Evolutionary conservation across 2,329 filamentous ascomycete genomes (phyloP), one percentile per base, ranked within the genome.

Genomic region (Alternaria rosae): DNA sequence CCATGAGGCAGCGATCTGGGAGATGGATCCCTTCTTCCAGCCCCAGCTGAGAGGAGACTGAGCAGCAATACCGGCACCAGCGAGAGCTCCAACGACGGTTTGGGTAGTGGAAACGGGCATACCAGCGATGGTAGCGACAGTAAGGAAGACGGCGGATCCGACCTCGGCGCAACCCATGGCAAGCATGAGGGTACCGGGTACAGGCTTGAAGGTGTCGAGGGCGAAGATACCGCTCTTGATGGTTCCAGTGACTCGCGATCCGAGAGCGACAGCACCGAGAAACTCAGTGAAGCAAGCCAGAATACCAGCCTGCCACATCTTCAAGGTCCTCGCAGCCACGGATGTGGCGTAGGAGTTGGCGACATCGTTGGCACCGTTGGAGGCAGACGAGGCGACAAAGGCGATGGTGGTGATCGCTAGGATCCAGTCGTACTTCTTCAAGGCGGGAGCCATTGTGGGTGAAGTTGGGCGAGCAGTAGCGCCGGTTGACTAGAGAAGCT

Each of bases 41-140:
- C 54, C 67, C 73, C 73, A 75, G 20, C 67, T 73, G 32, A 75
- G 65, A 26, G 66, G 60, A 17, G 72, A 66, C 6, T 62, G 57
- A 23, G 71, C 66, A 17, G 86, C 87, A 42, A 89, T 81, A 55
- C 87, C 87, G 71, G 88, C 86, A 59, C 87, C 87, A 56, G 88
- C 80, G 32, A 89, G 82, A 63, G 86, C 86, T 20, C 86, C 86
- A 64, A 89, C 83, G 62, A 89, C 83, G 10, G 86, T 87, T 74
- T 89, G 86, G 3, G 87, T 89, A 3, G 87, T 88, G 0, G 86
- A 88, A 20, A 89, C 86, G 35, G 87, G 87, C 65, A 88, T 81
- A 41, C 86, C 86, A n/a, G 44, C 44, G 42, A 66, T 75, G 4
- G 87, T 89, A 35, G 85, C 86, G 64, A 88, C 73, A 60, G 86